Evolutionary conservation across 2,329 filamentous ascomycete species (phyloP).

Genomic region (Fusarium sp.): DNA sequence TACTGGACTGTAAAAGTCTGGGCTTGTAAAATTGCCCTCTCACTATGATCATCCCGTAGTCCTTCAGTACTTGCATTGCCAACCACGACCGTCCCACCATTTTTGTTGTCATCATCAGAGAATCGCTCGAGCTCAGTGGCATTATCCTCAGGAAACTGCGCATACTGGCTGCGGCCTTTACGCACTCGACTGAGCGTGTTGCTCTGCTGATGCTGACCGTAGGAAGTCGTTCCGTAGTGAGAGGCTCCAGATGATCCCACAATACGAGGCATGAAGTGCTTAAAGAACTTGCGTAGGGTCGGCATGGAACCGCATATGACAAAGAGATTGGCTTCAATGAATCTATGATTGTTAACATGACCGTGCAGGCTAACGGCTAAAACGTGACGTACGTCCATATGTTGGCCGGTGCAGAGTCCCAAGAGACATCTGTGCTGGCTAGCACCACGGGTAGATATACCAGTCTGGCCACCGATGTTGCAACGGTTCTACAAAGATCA

Average conservation of each 20-base stretch:
- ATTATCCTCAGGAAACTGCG: slow-evolving; percentile 30
- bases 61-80: slow-evolving; percentile 14
- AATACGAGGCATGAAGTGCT: slow-evolving; percentile 47
- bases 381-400: slow-evolving; percentile 44
- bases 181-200: slow-evolving; percentile 20
- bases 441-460: slow-evolving; percentile 41
- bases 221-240: slow-evolving; percentile 6
- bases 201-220: slow-evolving; percentile 21
- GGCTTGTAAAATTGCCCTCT: slow-evolving; percentile 44
- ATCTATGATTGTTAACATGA: slow-evolving; percentile 31
- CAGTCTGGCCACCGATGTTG: slow-evolving; percentile 48
- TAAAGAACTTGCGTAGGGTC: slow-evolving; percentile 52
- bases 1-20: slow-evolving; percentile 41
- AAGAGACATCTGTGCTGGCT: slow-evolving; percentile 44
- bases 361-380: not conserved
- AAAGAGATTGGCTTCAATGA: slow-evolving; percentile 54
- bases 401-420: slow-evolving; percentile 45
- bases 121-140: slow-evolving; percentile 26
- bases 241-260: slow-evolving; percentile 28
- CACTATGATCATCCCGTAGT: slow-evolving; percentile 37
- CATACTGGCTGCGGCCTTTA: slow-evolving; percentile 29
- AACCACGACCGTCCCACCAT: slow-evolving; percentile 10
- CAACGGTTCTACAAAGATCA: slow-evolving; percentile 36
- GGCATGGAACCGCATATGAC: slow-evolving; percentile 56
- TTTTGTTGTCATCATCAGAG: slow-evolving; percentile 9